phyloP scores from a whole-genome alignment of 768 basidiomycete species.

The Paxillus involutus region DNA sequence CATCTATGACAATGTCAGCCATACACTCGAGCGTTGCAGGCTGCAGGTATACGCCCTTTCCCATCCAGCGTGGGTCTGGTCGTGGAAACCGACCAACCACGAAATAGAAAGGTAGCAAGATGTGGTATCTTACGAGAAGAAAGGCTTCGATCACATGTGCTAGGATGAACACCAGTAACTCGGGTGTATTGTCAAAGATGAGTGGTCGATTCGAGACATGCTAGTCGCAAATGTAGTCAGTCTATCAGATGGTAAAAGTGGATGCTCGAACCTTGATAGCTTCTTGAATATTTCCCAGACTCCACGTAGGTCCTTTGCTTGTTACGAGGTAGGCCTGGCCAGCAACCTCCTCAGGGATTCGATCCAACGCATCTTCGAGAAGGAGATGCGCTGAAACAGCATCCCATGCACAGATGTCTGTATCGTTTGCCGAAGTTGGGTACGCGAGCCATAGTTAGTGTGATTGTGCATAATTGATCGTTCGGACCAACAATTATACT shows the following conservation, averaged over 20 bases:
- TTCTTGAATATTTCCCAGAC: slow-evolving; percentile 25
- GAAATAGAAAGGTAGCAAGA: slow-evolving; percentile 19
- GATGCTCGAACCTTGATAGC: slow-evolving; percentile 29
- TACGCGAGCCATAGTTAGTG: slow-evolving; percentile 30
- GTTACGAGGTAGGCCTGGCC: slow-evolving; percentile 36
- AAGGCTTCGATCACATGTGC: slow-evolving; percentile 33
- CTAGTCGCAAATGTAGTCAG: slow-evolving; percentile 9
- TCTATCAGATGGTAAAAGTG: background rate
- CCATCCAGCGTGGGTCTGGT: slow-evolving; percentile 32
- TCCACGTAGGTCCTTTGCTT: slow-evolving; percentile 33
- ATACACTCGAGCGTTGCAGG: slow-evolving; percentile 34
- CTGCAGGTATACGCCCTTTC: slow-evolving; percentile 30
- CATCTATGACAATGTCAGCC: slow-evolving; percentile 31
- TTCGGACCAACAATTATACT: slow-evolving; percentile 37
- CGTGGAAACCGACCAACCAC: slow-evolving; percentile 16
- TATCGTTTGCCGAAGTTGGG: slow-evolving; percentile 33
- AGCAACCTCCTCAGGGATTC: slow-evolving; percentile 23
- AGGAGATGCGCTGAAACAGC: slow-evolving; percentile 35
- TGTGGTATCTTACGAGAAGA: slow-evolving; percentile 31
- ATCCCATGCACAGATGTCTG: slow-evolving; percentile 37
- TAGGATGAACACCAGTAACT: slow-evolving; percentile 29
- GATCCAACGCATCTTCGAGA: slow-evolving; percentile 29
- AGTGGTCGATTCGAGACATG: slow-evolving; percentile 30
- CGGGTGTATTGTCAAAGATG: slow-evolving; percentile 27
- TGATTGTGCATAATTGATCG: slow-evolving; percentile 31